These are phyloP conservation scores for Haplosporangium gracile DNA, from an alignment of 192 early-diverging fungal species.

Conservation along the genomic window DNA sequence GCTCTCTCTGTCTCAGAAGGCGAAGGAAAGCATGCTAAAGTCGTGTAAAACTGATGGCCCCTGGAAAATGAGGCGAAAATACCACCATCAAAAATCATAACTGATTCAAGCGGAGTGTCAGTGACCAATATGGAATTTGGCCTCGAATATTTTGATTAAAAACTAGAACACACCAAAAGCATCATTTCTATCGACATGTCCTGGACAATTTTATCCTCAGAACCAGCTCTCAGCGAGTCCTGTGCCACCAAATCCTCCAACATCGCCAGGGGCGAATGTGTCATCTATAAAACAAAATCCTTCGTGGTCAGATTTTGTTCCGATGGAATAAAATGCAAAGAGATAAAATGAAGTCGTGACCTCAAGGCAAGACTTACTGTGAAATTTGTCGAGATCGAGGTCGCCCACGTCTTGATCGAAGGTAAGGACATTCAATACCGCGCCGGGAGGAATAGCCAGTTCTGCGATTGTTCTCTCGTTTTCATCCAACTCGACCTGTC, in stretches of 20 bases:
- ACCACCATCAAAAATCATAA: too few species aligned
- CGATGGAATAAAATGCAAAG: not conserved
- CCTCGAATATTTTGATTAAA: too few species aligned
- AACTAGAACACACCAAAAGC: too few species aligned
- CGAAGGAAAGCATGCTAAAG: too few species aligned
- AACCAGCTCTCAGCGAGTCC: conserved; percentile 35
- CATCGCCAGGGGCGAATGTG: not conserved
- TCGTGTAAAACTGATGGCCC: too few species aligned
- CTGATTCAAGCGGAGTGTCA: too few species aligned
- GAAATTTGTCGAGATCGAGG: conserved; percentile 4
- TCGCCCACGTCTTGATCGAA: conserved; percentile 43
- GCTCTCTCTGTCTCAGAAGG: too few species aligned
- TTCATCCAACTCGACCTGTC: conserved; percentile 30
- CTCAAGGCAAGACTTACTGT: conserved; percentile 24
- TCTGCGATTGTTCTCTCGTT: conserved; percentile 43
- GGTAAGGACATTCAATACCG: conserved; percentile 30
- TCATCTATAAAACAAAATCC: not conserved
- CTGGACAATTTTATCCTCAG: not conserved
- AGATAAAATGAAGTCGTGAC: not conserved
- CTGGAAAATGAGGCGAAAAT: too few species aligned
- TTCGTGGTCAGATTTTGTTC: not conserved
- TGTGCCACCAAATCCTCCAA: conserved; percentile 44
- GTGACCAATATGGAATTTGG: too few species aligned
- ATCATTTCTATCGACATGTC: too few species aligned
- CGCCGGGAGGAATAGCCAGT: conserved; percentile 35